These are phyloP conservation scores for Striga asiatica DNA, from an alignment of 257 asterid species.

Conservation along the genomic window DNA sequence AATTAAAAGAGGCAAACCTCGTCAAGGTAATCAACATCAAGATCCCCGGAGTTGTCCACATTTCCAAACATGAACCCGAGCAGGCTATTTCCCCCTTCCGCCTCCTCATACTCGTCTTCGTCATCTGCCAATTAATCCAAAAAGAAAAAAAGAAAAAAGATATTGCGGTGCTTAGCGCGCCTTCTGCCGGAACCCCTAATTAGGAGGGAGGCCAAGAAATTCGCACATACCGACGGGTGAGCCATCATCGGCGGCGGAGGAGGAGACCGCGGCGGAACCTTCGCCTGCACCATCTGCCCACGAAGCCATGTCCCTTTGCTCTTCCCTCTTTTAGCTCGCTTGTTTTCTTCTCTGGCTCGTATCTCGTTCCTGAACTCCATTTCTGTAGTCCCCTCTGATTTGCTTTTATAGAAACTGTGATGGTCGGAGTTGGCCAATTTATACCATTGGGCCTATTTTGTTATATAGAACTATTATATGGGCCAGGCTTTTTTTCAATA, in stretches of 20 bases:
- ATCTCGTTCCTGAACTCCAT: constrained; percentile 12
- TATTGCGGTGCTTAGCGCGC: not conserved
- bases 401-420: too few relatives aligned
- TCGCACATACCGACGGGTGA: constrained; percentile 23
- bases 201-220: constrained; percentile 13
- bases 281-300: constrained; percentile 27
- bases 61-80: constrained; percentile 97
- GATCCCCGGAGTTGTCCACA: constrained; percentile 93
- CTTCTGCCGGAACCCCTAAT: constrained; percentile 23
- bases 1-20: constrained; percentile 40
- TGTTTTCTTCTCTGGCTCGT: not conserved
- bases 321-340: constrained; percentile 7
- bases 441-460: too few relatives aligned
- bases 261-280: constrained; percentile 14
- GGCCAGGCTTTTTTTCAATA: too few relatives aligned
- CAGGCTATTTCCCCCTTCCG: constrained; percentile 68
- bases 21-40: constrained; percentile 96
- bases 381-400: too few relatives aligned
- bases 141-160: not conserved
- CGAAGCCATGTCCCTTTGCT: constrained; percentile 15
- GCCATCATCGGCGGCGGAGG: constrained; percentile 24
- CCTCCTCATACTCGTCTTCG: constrained; percentile 91
- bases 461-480: too few relatives aligned
- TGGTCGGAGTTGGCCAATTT: too few relatives aligned
- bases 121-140: constrained; percentile 46